Percentiles rank a stretch among this genome's conserved stretches.
phyloP scores from a whole-genome alignment of 2,329 filamentous ascomycete species.

The Aschersonia sp. region DNA sequence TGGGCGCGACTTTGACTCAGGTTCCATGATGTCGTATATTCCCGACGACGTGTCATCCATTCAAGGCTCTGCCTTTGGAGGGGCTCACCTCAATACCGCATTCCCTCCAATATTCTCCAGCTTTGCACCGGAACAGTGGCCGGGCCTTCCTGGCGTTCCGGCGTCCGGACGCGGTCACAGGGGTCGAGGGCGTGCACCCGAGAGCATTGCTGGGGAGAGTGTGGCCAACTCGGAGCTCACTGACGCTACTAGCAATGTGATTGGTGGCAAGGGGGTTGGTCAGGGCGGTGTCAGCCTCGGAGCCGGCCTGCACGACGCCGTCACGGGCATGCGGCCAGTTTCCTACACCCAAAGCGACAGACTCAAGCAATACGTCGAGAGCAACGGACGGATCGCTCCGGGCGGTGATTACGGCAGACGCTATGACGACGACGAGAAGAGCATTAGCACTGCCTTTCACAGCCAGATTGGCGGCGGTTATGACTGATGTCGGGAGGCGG shows the following conservation, averaged over 20 bases:
- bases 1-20: slow-evolving; percentile 52
- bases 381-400: slow-evolving; percentile 53
- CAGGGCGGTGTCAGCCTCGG: slow-evolving; percentile 81
- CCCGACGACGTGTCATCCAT: slow-evolving; percentile 95
- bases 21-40: slow-evolving; percentile 88
- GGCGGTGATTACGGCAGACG: slow-evolving; percentile 55
- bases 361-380: slow-evolving; percentile 87
- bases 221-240: slow-evolving; percentile 84
- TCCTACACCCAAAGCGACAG: slow-evolving; percentile 56
- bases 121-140: slow-evolving; percentile 82
- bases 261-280: slow-evolving; percentile 58
- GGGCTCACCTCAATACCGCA: slow-evolving; percentile 55
- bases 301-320: slow-evolving; percentile 60
- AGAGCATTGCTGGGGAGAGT: slow-evolving; percentile 82
- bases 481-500: slow-evolving; percentile 23
- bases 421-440: slow-evolving; percentile 88
- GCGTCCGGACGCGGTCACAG: slow-evolving; percentile 50
- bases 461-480: slow-evolving; percentile 68
- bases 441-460: slow-evolving; percentile 89
- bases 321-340: slow-evolving; percentile 47
- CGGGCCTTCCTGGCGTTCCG: slow-evolving; percentile 54
- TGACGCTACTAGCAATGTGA: slow-evolving; percentile 65
- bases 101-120: slow-evolving; percentile 93
- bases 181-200: slow-evolving; percentile 49
- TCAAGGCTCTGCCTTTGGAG: slow-evolving; percentile 80